Evolutionary conservation across 768 basidiomycete species (phyloP), one percentile per base, ranked within the genome.

Genomic region (Cytidiella melzeri): DNA sequence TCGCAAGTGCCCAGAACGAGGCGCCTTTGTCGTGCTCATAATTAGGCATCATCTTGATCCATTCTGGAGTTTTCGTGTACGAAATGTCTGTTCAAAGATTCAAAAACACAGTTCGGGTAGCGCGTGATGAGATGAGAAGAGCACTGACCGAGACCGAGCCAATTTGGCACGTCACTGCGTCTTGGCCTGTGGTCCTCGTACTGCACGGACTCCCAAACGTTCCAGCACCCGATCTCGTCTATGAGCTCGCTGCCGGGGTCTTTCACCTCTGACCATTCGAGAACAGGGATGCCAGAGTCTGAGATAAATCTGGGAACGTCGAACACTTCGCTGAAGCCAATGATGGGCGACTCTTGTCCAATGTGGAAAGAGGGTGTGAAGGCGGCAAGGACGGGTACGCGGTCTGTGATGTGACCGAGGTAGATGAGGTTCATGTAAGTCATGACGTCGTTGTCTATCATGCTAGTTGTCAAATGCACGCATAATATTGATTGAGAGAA

Each of bases 371-470:
- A 68, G 10, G 72, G 71, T 1, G 64, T 66, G 54, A 73, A 74
- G 26, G 68, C 65, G 20, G 65, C 66, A 4, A 74, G 43, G 48
- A 74, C 63, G 13, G 73, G 67, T 11, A 70, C 62, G 25, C 73
- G 71, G 26, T 62, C 59, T 4, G 70, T 68, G 50, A 74, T 51
- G 21, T 61, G 26, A 21, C 66, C 69, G 18, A 74, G 67, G 54
- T 72, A 73, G 28, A 74, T 60, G 47, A 73, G 61, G 55, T 73
- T 73, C 41, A 63, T 63, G 55, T 67, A 59, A 5, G 84, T 84
- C 78, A 86, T 84, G 26, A 85, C 81, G 66, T 87, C 84, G 70
- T 87, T 87, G 4, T 84, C 84, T 86, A 55, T 15, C 38, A 23
- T 34, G 47, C 18, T 10, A 34, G 26, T 25, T 44, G 43, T 41